Conservation (phyloP, 164 flowering plant genomes). For the Taxillus chinensis region DNA sequence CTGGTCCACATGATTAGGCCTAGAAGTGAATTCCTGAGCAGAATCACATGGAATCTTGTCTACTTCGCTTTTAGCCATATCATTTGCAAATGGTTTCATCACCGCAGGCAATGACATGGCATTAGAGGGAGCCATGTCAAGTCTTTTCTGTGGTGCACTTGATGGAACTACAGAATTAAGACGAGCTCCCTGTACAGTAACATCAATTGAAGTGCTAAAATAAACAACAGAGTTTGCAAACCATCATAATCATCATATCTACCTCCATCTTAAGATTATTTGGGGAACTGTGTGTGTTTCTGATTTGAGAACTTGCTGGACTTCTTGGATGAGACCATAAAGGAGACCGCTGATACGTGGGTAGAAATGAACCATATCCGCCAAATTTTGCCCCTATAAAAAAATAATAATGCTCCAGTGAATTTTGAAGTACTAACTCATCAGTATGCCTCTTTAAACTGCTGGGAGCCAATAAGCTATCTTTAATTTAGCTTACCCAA, state of each 20-base stretch:
- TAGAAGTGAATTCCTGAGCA: slow-evolving; percentile 23
- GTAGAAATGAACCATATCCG: slow-evolving; percentile 67
- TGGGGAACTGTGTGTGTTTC: slow-evolving; percentile 25
- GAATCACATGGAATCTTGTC: slow-evolving; percentile 5
- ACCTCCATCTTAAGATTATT: slow-evolving; percentile 39
- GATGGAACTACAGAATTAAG: slow-evolving; percentile 18
- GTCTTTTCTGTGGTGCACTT: slow-evolving; percentile 20
- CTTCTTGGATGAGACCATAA: slow-evolving; percentile 34
- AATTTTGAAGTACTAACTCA: not conserved
- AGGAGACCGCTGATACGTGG: slow-evolving; percentile 55
- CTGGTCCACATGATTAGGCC: slow-evolving; percentile 31
- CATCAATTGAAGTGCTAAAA: slow-evolving; percentile 5
- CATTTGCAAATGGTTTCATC: slow-evolving; percentile 12
- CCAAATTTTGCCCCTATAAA: slow-evolving; percentile 56
- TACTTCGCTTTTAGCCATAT: slow-evolving; percentile 15
- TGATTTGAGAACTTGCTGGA: slow-evolving; percentile 28
- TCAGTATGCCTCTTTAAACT: not conserved
- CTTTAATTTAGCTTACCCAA: slow-evolving; percentile 37
- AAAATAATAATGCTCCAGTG: slow-evolving; percentile 1
- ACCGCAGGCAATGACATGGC: slow-evolving; percentile 8
- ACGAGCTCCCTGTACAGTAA: slow-evolving; percentile 23
- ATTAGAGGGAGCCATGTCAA: slow-evolving; percentile 19
- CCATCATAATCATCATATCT: slow-evolving; percentile 5
- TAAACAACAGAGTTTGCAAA: slow-evolving; percentile 2
- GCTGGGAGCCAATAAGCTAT: no score